A percentile compares a stretch with the other conserved stretches of the same genome.
Conservation (phyloP, 169 alveolate genomes). For the Cryptosporidium sp. region DNA sequence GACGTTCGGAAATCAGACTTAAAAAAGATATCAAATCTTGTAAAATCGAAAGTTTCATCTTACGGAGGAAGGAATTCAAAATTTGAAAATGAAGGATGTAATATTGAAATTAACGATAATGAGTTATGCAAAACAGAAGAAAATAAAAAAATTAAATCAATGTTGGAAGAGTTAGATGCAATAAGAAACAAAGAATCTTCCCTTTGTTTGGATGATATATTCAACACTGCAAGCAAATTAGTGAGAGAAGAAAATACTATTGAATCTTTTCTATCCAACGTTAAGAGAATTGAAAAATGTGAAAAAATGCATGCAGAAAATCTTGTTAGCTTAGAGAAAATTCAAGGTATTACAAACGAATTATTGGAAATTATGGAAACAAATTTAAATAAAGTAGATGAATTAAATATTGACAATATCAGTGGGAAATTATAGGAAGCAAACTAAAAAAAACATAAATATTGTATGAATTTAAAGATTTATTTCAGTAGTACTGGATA, state of each 20-base stretch:
- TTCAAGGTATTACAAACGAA: neutral
- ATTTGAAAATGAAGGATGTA: neutral
- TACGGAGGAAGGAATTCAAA: slow-evolving; percentile 24
- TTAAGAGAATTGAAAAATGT: slow-evolving; percentile 14
- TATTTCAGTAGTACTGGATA: neutral
- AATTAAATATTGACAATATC: neutral
- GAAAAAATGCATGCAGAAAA: slow-evolving; percentile 1
- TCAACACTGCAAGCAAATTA: neutral
- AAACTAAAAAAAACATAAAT: neutral
- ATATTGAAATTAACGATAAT: neutral
- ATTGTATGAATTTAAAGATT: too few species aligned
- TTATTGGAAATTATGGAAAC: neutral
- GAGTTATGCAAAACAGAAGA: slow-evolving; percentile 17
- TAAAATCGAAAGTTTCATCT: slow-evolving; percentile 49
- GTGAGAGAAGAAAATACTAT: neutral
- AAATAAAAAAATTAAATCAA: neutral
- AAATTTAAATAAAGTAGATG: neutral
- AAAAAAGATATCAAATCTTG: slow-evolving; percentile 64
- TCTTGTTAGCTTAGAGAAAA: slow-evolving; percentile 7
- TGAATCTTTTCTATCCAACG: neutral
- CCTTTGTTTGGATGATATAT: neutral
- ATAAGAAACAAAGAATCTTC: neutral
- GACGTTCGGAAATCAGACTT: slow-evolving; percentile 37
- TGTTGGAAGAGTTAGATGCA: slow-evolving; percentile 5
- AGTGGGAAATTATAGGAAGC: neutral